A percentile compares a stretch with the other conserved stretches of the same genome.
phyloP scores from a whole-genome alignment of 306 rosid species.

The Prunus persica region DNA sequence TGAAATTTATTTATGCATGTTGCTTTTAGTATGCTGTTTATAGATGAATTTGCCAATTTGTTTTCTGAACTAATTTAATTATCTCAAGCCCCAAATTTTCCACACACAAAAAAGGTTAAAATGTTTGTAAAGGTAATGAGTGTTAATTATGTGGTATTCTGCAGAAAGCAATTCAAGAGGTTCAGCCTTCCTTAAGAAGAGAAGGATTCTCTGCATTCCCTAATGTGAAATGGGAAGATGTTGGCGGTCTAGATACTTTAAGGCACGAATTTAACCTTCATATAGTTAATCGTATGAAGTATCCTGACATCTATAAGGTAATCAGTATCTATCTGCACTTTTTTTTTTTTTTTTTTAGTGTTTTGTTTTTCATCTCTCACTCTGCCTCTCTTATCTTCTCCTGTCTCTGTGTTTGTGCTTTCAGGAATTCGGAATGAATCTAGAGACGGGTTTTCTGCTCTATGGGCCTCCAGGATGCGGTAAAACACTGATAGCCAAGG shows the following conservation, averaged over 20 bases:
- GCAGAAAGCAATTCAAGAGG: conserved; percentile 54
- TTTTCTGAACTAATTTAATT: no score
- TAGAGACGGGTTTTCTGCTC: conserved; percentile 71
- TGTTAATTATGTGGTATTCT: conserved; percentile 6
- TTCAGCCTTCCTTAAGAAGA: conserved; percentile 72
- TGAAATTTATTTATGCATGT: not conserved
- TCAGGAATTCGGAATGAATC: conserved; percentile 54
- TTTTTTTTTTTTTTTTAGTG: no score
- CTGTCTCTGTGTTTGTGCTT: not conserved
- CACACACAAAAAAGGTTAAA: no score
- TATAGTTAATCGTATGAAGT: conserved; percentile 53
- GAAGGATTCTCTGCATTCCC: conserved; percentile 75
- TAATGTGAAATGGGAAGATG: conserved; percentile 77
- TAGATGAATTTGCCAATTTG: no score
- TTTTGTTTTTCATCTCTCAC: no score
- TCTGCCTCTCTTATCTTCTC: no score
- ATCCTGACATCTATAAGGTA: conserved; percentile 66
- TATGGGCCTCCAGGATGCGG: conserved; percentile 42
- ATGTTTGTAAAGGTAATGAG: not conserved
- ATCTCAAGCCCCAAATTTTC: no score
- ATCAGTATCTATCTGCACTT: not conserved
- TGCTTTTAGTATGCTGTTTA: not conserved
- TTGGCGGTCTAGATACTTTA: conserved; percentile 69
- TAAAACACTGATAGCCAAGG: conserved; percentile 72
- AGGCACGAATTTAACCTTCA: conserved; percentile 53